Base-by-base conservation (phyloP, 768 basidiomycete genomes). In the Postia placenta region DNA sequence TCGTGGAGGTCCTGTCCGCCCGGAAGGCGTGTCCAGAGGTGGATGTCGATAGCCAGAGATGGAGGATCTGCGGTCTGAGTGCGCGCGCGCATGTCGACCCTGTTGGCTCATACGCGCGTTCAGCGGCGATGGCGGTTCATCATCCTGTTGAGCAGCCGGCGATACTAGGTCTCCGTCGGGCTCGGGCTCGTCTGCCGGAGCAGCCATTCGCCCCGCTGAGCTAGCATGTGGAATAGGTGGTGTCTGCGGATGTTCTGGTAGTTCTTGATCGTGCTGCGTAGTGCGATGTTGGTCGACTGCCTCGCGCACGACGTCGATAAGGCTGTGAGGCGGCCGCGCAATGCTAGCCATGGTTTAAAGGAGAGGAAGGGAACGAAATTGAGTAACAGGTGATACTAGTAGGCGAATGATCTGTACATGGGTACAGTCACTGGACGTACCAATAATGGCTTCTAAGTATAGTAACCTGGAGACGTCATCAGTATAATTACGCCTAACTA, bases 1-100 rank as follows among this genome's bases (percentile, higher is more conserved):
- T 35, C 86, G 75, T 3, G 86, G 87, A 26, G 85, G 84, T 11
- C 86, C 87, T 3, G 85, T 87, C 45, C 86, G 72, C 42, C 70
- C 69, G 5, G 83, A 78, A 22, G 87, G 86, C 0, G 83, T 81
- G 14, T 52, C 54, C 2, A 57, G 55, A 15, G 55, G 50, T 15
- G 53, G 43, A 11, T 44, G 40, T 1, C 48, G 47, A 17, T 46
- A 49, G 5, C 43, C 50, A 3, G 56, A 58, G 2, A 48, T 38
- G 4, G 53, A 52, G 11, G 49, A 35, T 17, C 45, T 42, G 23
- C 56, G 50, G 4, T 12, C 26, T 24, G 19, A 23, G 19, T 45
- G 33, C 9, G 27, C 20, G 17, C 45, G 48, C 3, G 47, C 24
- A 1, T 35, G 33, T 2, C 47, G 42, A 37, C 42, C 43, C 9